Evolutionary conservation across 176 grass and related monocot genomes (phyloP), one percentile per base, ranked within the genome.

Genomic region (Paspalum vaginatum): DNA sequence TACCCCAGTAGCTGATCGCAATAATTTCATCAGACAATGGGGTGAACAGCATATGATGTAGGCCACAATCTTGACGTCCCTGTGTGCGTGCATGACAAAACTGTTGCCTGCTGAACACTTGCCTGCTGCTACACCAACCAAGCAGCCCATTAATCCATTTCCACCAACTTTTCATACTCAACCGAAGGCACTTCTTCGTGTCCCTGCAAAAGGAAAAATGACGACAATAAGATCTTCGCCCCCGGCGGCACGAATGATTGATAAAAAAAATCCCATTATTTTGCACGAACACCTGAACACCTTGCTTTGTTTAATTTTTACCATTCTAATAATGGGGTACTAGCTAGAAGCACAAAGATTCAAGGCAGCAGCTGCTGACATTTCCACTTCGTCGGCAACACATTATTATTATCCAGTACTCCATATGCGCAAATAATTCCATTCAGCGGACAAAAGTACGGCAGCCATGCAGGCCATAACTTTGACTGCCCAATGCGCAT

Each of bases 391-490:
- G 7, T 66, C 55, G 76, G 26, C 26, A 15, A 66, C 74, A 11
- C n/a, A n/a, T n/a, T n/a, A n/a, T n/a, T n/a, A n/a, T n/a, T n/a
- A n/a, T n/a, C n/a, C n/a, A n/a, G n/a, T n/a, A n/a, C n/a, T n/a
- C n/a, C n/a, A n/a, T n/a, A n/a, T 10, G 3, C 16, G 14, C 50
- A 74, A 74, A 3, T 74, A 57, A 86, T 74, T 72, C 56, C 13
- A 9, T 72, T 65, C 13, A 24, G 24, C 67, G 45, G 50, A 54
- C 84, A 80, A 18, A 41, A 18, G 21, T 25, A 59, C 9, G 56
- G 2, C 56, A 11, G 11, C 48, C 50, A 59, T 13, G 84, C 52
- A 85, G 67, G 63, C 65, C 85, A 48, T 55, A 65, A 72, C 20
- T 39, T 8, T 25, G 9, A 53, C 74, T 61, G 0, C 2, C 27